phyloP scores from a whole-genome alignment of 441 rosid species.

The Syzygium syzygioides region DNA sequence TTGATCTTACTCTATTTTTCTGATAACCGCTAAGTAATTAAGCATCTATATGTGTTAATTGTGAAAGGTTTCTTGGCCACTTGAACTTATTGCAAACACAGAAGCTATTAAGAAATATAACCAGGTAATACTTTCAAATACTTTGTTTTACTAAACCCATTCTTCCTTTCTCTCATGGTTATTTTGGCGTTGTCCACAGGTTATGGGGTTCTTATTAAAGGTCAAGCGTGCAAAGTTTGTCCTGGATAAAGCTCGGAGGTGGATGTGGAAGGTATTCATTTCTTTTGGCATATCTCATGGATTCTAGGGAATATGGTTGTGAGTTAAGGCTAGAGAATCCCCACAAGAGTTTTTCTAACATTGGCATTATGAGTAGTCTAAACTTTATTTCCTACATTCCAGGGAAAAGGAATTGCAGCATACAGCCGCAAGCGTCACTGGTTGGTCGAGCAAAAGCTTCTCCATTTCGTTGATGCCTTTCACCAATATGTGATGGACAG shows the following conservation, averaged over 20 bases:
- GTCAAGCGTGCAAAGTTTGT: conserved; percentile 94
- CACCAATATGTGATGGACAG: conserved; percentile 99
- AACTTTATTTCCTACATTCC: conserved; percentile 1
- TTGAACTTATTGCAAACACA: conserved; percentile 83
- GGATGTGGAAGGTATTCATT: conserved; percentile 94
- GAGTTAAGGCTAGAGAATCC: neutral
- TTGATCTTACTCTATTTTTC: neutral
- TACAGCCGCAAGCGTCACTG: conserved; percentile 71
- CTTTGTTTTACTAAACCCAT: neutral
- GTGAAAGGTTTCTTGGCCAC: conserved; percentile 93
- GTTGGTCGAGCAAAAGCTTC: conserved; percentile 96
- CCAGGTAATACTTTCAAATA: conserved; percentile 47
- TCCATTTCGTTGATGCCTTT: conserved; percentile 97
- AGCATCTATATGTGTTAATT: neutral
- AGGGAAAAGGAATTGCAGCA: conserved; percentile 64
- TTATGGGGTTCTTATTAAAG: conserved; percentile 88
- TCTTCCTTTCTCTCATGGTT: conserved; percentile 14
- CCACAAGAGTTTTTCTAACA: neutral
- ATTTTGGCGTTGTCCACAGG: conserved; percentile 38
- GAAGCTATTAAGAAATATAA: conserved; percentile 94
- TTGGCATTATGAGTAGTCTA: conserved; percentile 5
- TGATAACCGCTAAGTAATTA: neutral
- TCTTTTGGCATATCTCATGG: neutral
- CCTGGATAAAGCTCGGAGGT: conserved; percentile 88
- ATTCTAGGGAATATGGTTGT: neutral